These are phyloP conservation scores for Stagonosporopsis cucurbitacearum DNA, from an alignment of 2,329 filamentous ascomycete species.

Conservation along the genomic window DNA sequence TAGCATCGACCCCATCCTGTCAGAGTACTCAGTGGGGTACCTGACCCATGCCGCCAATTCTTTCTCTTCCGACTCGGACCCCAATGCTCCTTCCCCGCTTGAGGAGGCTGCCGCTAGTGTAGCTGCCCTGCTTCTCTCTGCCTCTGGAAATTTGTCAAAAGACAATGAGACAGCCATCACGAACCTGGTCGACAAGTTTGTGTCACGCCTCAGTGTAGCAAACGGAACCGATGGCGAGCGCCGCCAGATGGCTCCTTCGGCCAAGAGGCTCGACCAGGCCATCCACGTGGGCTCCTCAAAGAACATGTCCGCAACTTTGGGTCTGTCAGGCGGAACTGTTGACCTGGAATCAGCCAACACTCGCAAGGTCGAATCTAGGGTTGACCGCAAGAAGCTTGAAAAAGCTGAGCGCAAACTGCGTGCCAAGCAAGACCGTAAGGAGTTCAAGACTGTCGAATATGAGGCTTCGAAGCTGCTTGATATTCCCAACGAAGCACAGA, in stretches of 20 bases:
- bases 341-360: slow-evolving; percentile 93
- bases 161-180: slow-evolving; percentile 79
- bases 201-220: slow-evolving; percentile 76
- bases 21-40: slow-evolving; percentile 93
- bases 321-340: slow-evolving; percentile 80
- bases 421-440: slow-evolving; percentile 97
- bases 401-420: slow-evolving; percentile 98
- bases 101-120: slow-evolving; percentile 83
- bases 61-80: slow-evolving; percentile 76
- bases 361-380: slow-evolving; percentile 94
- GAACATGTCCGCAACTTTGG: slow-evolving; percentile 95
- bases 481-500: slow-evolving; percentile 80
- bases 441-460: slow-evolving; percentile 97
- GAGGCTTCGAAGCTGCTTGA: slow-evolving; percentile 91
- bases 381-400: slow-evolving; percentile 98
- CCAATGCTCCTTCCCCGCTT: slow-evolving; percentile 74
- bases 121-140: slow-evolving; percentile 88
- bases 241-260: slow-evolving; percentile 73
- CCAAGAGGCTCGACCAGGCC: slow-evolving; percentile 88
- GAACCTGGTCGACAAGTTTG: slow-evolving; percentile 87
- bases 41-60: slow-evolving; percentile 89
- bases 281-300: slow-evolving; percentile 92
- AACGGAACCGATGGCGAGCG: slow-evolving; percentile 72
- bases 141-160: slow-evolving; percentile 80
- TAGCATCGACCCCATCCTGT: slow-evolving; percentile 85